Evolutionary conservation across 495 filamentous ascomycete species (phyloP).

Genomic region (Chaetomium tenue): DNA sequence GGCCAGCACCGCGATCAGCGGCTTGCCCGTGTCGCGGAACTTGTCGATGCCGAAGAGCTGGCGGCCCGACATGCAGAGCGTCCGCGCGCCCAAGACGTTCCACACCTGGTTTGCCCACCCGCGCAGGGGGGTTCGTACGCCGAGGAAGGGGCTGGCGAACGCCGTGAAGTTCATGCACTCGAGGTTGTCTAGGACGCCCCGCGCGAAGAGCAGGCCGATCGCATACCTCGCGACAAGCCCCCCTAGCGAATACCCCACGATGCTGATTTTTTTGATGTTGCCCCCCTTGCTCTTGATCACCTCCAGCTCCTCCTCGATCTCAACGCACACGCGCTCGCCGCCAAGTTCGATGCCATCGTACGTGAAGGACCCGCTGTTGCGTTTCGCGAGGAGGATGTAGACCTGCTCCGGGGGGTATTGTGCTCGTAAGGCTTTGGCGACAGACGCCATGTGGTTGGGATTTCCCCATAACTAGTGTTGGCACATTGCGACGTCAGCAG

Average conservation of each 20-base stretch:
- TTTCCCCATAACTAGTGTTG: constrained; percentile 80
- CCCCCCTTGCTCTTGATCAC: constrained; percentile 62
- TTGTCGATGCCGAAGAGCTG: constrained; percentile 86
- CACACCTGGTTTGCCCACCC: constrained; percentile 67
- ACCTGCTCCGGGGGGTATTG: constrained; percentile 62
- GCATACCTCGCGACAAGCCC: constrained; percentile 86
- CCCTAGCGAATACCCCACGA: constrained; percentile 87
- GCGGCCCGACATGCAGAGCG: constrained; percentile 73
- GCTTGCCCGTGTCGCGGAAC: constrained; percentile 76
- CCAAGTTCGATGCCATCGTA: constrained; percentile 94
- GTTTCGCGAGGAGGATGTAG: constrained; percentile 71
- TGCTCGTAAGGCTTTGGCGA: constrained; percentile 65
- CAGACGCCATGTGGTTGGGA: constrained; percentile 71
- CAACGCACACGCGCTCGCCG: constrained; percentile 80
- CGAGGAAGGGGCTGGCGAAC: constrained; percentile 87
- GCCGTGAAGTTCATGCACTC: constrained; percentile 91
- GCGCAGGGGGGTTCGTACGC: constrained; percentile 70
- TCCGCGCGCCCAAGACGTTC: constrained; percentile 77
- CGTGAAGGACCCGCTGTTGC: constrained; percentile 78
- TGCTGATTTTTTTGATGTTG: constrained; percentile 73
- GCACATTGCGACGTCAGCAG: constrained; percentile 27
- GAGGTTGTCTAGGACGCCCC: constrained; percentile 72
- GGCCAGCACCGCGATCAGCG: constrained; percentile 75
- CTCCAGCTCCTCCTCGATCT: constrained; percentile 81
- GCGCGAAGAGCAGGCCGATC: constrained; percentile 76